Evolutionary conservation across 441 rosid species (phyloP), one percentile per base, ranked within the genome.

Genomic region (Croton setiger): DNA sequence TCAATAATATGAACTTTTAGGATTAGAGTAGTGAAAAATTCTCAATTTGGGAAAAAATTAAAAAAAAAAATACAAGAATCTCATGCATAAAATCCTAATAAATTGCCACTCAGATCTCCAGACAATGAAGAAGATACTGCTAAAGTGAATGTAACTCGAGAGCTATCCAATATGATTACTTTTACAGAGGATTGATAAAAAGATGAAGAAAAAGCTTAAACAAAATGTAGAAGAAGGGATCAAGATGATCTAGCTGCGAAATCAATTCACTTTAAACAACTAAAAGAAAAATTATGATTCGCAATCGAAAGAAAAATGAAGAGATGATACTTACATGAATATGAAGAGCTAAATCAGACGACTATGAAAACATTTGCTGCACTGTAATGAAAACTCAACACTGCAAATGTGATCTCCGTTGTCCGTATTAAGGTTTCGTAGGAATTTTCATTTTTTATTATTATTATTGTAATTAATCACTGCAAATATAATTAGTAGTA

Each of bases 91-190:
- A 21, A 35, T 36, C 43, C 5, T 13, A 11, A 65, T 11, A n/a
- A 54, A 23, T 31, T 67, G 53, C 20, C 14, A 33, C 44, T 66
- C 49, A 66, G 59, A 66, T 54, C 60, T 13, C 13, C 8, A 33
- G 52, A 37, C 6, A 12, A 23, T 7, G 43, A 67, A 17, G 41
- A 41, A 21, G 53, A 15, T 27, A 56, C 31, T 56, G 57, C 45
- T 60, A 21, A 62, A n/a, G 31, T 27, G 31, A 27, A 27, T 27
- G 31, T 27, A 27, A 27, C 2, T 27, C 31, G 31, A 27, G 31
- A 27, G 31, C 31, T 27, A 27, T 27, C 31, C 31, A 27, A 27
- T 27, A 27, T 27, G 31, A 27, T 27, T 27, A 36, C 36, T 17
- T 9, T 18, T 51, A 51, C 10, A n/a, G n/a, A 5, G 7, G 8